phyloP scores from a whole-genome alignment of 768 basidiomycete species.

The Suillus decipiens region DNA sequence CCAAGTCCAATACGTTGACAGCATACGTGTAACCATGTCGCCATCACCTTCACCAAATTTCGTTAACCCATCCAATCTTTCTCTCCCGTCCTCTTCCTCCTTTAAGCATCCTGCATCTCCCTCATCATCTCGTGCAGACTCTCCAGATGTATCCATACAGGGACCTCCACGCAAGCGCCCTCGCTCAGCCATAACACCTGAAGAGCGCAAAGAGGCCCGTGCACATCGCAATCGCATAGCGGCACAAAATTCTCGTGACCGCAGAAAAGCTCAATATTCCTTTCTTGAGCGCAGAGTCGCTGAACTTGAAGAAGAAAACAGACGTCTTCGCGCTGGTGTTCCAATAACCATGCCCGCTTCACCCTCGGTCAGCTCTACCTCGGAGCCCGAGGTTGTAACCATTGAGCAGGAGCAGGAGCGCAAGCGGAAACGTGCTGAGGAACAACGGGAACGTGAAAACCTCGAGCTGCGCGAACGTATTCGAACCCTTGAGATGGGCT shows the following conservation, averaged over 20 bases:
- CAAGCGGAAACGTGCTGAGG: constrained; percentile 37
- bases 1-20: background rate
- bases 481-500: constrained; percentile 76
- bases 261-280: constrained; percentile 80
- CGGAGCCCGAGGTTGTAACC: constrained; percentile 27
- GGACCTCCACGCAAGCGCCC: constrained; percentile 74
- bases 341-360: constrained; percentile 28
- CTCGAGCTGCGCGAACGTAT: constrained; percentile 75
- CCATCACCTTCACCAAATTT: constrained; percentile 26
- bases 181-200: constrained; percentile 61
- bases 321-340: constrained; percentile 62
- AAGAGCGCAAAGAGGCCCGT: constrained; percentile 84
- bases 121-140: constrained; percentile 19
- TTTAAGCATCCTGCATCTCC: constrained; percentile 32
- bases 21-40: constrained; percentile 22
- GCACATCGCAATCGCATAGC: constrained; percentile 93
- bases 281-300: constrained; percentile 66
- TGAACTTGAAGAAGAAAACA: constrained; percentile 85
- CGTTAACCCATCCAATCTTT: constrained; percentile 41
- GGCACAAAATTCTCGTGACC: constrained; percentile 90
- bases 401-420: constrained; percentile 30
- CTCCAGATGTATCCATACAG: constrained; percentile 17
- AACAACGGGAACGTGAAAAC: constrained; percentile 64
- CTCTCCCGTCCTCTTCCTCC: constrained; percentile 39
- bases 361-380: constrained; percentile 15